These are phyloP conservation scores for Epicoccum sorghinum DNA, from an alignment of 2,329 filamentous ascomycete genomes.

Conservation along the genomic window DNA sequence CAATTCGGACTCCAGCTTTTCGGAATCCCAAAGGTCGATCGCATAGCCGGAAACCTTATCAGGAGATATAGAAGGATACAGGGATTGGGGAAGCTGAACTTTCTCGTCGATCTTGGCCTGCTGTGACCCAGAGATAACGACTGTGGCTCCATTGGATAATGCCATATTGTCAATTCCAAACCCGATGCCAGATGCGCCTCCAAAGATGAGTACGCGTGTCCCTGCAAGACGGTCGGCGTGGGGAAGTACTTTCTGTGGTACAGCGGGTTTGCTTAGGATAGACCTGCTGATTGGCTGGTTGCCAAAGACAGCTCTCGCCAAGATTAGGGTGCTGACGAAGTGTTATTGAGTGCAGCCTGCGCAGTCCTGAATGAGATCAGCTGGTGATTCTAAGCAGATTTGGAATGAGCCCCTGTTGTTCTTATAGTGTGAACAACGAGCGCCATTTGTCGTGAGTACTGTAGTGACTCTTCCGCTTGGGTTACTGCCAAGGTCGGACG, in stretches of 20 bases:
- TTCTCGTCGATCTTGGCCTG: slow-evolving; percentile 57
- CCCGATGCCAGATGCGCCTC: slow-evolving; percentile 70
- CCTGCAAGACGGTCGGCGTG: slow-evolving; percentile 55
- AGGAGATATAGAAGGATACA: slow-evolving; percentile 42
- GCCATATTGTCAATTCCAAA: slow-evolving; percentile 64
- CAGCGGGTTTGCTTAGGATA: too few species aligned
- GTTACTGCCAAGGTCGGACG: too few species aligned
- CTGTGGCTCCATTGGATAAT: slow-evolving; percentile 60
- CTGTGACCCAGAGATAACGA: slow-evolving; percentile 67
- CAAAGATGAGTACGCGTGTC: slow-evolving; percentile 64
- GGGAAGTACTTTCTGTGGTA: not conserved
- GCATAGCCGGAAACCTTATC: slow-evolving; percentile 29
- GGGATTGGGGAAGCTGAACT: slow-evolving; percentile 52
- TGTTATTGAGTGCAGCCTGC: too few species aligned
- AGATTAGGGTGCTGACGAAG: too few species aligned
- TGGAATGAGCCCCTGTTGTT: too few species aligned
- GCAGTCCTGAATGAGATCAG: too few species aligned
- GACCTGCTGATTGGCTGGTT: too few species aligned
- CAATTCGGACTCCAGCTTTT: slow-evolving; percentile 34
- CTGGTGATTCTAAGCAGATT: too few species aligned
- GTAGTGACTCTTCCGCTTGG: too few species aligned
- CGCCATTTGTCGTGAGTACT: too few species aligned
- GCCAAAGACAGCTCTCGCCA: too few species aligned
- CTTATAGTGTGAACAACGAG: too few species aligned
- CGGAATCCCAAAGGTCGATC: slow-evolving; percentile 32